Conservation (phyloP, 768 basidiomycete species). For the Calvatia gigantea region DNA sequence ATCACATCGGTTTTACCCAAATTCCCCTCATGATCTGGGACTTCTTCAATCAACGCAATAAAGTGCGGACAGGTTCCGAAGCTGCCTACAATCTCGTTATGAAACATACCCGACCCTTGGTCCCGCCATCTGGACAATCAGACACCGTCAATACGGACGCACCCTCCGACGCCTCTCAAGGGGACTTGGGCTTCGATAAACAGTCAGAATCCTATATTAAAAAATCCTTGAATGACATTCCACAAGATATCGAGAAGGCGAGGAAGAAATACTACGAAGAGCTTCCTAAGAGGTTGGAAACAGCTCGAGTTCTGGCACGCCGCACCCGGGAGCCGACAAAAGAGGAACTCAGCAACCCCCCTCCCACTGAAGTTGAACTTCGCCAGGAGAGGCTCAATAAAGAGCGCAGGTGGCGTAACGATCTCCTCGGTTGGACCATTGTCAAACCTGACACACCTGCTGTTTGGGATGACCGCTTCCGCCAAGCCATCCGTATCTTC, state of each 20-base stretch:
- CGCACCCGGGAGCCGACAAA: slow-evolving; percentile 82
- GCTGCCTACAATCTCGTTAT: slow-evolving; percentile 75
- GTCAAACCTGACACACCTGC: slow-evolving; percentile 60
- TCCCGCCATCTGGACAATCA: slow-evolving; percentile 26
- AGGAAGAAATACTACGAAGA: slow-evolving; percentile 75
- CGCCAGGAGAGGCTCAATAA: slow-evolving; percentile 86
- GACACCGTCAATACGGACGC: slow-evolving; percentile 18
- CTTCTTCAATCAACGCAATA: slow-evolving; percentile 85
- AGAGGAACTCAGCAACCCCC: slow-evolving; percentile 73
- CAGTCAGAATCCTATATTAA: slow-evolving; percentile 68
- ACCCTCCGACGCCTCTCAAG: neutral
- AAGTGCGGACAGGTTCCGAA: slow-evolving; percentile 78
- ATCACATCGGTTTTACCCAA: slow-evolving; percentile 78
- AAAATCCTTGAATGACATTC: slow-evolving; percentile 49
- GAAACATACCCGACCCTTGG: slow-evolving; percentile 58
- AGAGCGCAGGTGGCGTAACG: slow-evolving; percentile 81
- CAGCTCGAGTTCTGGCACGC: slow-evolving; percentile 71
- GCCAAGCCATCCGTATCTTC: slow-evolving; percentile 58
- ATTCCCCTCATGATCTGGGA: slow-evolving; percentile 89
- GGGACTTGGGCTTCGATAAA: slow-evolving; percentile 73
- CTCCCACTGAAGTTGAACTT: slow-evolving; percentile 85
- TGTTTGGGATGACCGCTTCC: slow-evolving; percentile 77
- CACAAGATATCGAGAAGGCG: slow-evolving; percentile 59
- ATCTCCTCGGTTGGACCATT: slow-evolving; percentile 77
- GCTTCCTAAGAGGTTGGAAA: slow-evolving; percentile 61